phyloP scores from a whole-genome alignment of 805 yeast genomes.

The Metschnikowia baotianmanensis region DNA sequence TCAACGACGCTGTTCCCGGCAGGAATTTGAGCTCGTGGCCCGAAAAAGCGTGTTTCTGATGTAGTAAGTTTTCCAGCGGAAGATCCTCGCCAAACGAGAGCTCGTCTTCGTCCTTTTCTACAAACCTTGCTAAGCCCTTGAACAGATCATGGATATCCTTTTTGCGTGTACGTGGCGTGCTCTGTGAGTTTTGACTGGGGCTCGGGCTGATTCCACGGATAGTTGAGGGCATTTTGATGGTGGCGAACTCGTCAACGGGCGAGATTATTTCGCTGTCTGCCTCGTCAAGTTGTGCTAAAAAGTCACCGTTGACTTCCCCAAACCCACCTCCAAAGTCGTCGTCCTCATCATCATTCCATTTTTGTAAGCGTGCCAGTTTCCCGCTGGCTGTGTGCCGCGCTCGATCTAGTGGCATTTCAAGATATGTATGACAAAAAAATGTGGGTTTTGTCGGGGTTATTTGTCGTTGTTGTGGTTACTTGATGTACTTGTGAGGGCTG shows the following conservation, averaged over 20 bases:
- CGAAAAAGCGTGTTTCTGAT: background rate
- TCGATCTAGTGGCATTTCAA: slow-evolving; percentile 7
- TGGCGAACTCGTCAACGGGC: slow-evolving; percentile 7
- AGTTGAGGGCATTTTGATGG: slow-evolving; percentile 5
- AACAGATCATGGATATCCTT: background rate
- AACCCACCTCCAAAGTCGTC: slow-evolving; percentile 3
- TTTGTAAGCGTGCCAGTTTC: slow-evolving; percentile 10
- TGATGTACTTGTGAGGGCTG: too few species aligned
- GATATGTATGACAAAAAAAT: background rate
- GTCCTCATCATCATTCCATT: slow-evolving; percentile 16
- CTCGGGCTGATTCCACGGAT: slow-evolving; percentile 7
- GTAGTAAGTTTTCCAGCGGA: background rate
- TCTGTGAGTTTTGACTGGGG: slow-evolving; percentile 2
- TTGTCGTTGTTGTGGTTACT: too few species aligned
- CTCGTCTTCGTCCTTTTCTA: slow-evolving; percentile 11
- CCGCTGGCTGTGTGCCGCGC: slow-evolving; percentile 1
- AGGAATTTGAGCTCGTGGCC: slow-evolving; percentile 3
- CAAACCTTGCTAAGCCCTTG: slow-evolving; percentile 5
- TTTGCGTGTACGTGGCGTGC: background rate
- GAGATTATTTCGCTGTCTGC: slow-evolving; percentile 3
- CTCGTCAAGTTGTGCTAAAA: slow-evolving; percentile 10
- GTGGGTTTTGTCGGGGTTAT: background rate
- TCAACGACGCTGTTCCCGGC: slow-evolving; percentile 17
- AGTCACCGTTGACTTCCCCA: slow-evolving; percentile 4
- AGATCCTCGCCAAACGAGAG: slow-evolving; percentile 14